Evolutionary conservation across 179 eudicot species (phyloP).

Genomic region (Beta lomatogona): DNA sequence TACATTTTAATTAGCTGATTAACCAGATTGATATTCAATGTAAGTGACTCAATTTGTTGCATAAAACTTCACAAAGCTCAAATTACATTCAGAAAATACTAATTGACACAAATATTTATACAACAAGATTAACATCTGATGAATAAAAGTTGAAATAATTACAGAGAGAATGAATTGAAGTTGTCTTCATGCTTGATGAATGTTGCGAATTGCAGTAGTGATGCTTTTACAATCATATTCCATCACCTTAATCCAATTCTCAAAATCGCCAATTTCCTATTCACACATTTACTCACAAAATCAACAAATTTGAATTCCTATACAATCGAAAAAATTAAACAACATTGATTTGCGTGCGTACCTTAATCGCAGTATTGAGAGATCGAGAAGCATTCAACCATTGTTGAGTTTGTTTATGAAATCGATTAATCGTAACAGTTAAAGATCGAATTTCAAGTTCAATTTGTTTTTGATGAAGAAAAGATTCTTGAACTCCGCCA

Average conservation of each 20-base stretch:
- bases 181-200: slow-evolving; percentile 53
- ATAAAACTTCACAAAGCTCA: not conserved
- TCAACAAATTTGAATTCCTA: not conserved
- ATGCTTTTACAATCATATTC: slow-evolving; percentile 80
- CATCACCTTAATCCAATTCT: slow-evolving; percentile 98
- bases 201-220: slow-evolving; percentile 73
- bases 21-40: not conserved
- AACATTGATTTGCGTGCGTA: slow-evolving; percentile 4
- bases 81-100: not conserved
- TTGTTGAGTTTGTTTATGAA: slow-evolving; percentile 72
- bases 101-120: not conserved
- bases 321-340: too few relatives aligned
- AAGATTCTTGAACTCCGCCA: slow-evolving; percentile 76
- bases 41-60: too few relatives aligned
- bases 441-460: slow-evolving; percentile 71
- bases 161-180: slow-evolving; percentile 7
- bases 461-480: slow-evolving; percentile 77
- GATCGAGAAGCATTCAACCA: slow-evolving; percentile 80
- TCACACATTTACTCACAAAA: not conserved
- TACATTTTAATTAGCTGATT: not conserved
- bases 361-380: slow-evolving; percentile 76
- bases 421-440: slow-evolving; percentile 51
- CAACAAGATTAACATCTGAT: not conserved
- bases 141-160: not conserved
- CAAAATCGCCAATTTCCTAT: slow-evolving; percentile 95